These are phyloP conservation scores for Sclerotiophoma versabilis DNA, from an alignment of 2,329 filamentous ascomycete species.

Conservation along the genomic window DNA sequence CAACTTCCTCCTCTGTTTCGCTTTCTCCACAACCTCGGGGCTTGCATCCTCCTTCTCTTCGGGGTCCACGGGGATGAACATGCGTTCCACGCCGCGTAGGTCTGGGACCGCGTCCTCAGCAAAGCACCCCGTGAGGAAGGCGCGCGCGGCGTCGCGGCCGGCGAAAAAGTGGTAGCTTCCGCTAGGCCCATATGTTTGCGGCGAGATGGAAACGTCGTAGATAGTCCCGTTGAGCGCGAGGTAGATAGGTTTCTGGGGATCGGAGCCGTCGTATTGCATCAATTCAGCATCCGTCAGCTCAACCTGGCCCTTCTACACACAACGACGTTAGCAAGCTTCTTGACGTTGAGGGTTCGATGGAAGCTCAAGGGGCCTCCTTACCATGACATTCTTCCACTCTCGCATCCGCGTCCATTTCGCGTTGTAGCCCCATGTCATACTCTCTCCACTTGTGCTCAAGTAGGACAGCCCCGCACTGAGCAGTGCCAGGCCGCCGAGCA, in stretches of 20 bases:
- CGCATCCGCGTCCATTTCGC: conserved; percentile 47
- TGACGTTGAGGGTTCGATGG: neutral
- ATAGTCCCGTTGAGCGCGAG: conserved; percentile 88
- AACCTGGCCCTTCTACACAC: conserved; percentile 63
- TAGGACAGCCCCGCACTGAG: conserved; percentile 76
- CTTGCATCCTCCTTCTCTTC: conserved; percentile 48
- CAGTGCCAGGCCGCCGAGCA: conserved; percentile 71
- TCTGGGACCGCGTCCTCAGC: conserved; percentile 83
- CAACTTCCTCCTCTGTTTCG: conserved; percentile 29
- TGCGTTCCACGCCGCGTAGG: conserved; percentile 83
- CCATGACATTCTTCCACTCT: conserved; percentile 44
- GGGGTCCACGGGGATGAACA: conserved; percentile 74
- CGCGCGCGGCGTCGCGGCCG: conserved; percentile 83
- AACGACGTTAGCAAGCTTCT: neutral
- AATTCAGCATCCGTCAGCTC: conserved; percentile 79
- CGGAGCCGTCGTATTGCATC: conserved; percentile 75
- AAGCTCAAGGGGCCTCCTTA: too few species aligned
- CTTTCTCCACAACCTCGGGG: conserved; percentile 38
- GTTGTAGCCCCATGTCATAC: conserved; percentile 50
- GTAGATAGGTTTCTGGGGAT: conserved; percentile 80
- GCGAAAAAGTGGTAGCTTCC: conserved; percentile 88
- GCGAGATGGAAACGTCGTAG: conserved; percentile 78
- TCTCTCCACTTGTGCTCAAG: conserved; percentile 73
- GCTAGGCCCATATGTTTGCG: conserved; percentile 66
- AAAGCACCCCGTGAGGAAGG: conserved; percentile 94